These are phyloP conservation scores for Protea cynaroides DNA, from an alignment of 164 flowering plant genomes.

Conservation along the genomic window DNA sequence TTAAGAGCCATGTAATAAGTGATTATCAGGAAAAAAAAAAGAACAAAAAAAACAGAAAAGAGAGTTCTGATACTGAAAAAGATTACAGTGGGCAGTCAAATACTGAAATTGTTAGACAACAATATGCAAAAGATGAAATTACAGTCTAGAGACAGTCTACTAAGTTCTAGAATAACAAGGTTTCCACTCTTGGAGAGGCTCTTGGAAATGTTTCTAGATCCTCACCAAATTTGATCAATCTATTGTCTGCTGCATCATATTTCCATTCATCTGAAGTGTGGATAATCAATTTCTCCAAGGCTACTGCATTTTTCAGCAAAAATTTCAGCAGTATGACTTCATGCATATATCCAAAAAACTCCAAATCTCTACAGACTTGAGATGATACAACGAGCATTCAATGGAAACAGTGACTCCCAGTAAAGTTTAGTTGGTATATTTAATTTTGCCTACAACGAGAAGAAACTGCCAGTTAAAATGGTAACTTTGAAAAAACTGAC, in stretches of 20 bases:
- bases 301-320: neutral
- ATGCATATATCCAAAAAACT: neutral
- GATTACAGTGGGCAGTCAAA: too few relatives aligned
- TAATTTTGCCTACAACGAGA: constrained; percentile 2
- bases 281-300: neutral
- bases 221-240: neutral
- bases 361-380: constrained; percentile 3
- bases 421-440: neutral
- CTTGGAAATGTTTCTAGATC: neutral
- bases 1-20: too few relatives aligned
- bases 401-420: constrained; percentile 1
- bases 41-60: too few relatives aligned
- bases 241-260: neutral
- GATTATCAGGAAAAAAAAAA: too few relatives aligned
- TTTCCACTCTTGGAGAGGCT: constrained; percentile 3
- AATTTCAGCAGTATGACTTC: constrained; percentile 4
- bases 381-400: neutral
- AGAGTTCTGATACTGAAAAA: too few relatives aligned
- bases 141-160: too few relatives aligned
- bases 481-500: too few relatives aligned
- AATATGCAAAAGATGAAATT: too few relatives aligned
- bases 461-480: neutral
- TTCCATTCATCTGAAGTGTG: too few relatives aligned
- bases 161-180: too few relatives aligned
- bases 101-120: too few relatives aligned